Conservation (phyloP, 106 monocot species). For the Posidonia australis region DNA sequence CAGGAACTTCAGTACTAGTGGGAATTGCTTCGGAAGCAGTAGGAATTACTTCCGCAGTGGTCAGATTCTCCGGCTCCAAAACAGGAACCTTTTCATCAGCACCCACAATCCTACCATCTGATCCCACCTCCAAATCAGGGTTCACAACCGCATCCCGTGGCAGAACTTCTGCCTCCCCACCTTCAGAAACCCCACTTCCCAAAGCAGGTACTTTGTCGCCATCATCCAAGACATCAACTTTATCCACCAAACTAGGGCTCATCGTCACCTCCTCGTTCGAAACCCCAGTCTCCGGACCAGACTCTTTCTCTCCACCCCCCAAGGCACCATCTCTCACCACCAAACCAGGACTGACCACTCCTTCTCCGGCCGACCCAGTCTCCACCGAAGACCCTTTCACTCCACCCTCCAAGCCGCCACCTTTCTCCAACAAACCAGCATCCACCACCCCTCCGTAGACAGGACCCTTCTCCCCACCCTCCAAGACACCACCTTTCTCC, state of each 20-base stretch:
- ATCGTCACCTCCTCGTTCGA: background rate
- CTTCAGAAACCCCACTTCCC: slow-evolving; percentile 4
- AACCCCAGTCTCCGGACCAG: background rate
- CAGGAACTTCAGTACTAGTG: no score
- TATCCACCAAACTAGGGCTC: background rate
- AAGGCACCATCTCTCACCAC: no score
- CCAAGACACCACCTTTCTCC: slow-evolving; percentile 5
- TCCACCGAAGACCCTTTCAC: background rate
- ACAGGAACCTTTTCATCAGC: background rate
- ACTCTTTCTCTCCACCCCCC: background rate
- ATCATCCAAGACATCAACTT: background rate
- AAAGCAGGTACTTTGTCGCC: background rate
- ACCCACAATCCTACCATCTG: background rate
- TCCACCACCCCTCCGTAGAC: background rate
- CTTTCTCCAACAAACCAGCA: background rate
- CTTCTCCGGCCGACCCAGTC: background rate
- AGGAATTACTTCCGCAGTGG: background rate
- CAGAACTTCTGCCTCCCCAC: background rate
- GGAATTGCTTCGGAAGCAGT: no score
- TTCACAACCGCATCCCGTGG: background rate
- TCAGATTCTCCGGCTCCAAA: background rate
- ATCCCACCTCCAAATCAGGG: background rate
- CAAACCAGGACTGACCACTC: background rate
- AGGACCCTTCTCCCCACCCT: background rate
- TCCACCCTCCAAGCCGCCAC: background rate